Evolutionary conservation across 305 asterid species (phyloP).

Genomic region (Euphrasia arctica): DNA sequence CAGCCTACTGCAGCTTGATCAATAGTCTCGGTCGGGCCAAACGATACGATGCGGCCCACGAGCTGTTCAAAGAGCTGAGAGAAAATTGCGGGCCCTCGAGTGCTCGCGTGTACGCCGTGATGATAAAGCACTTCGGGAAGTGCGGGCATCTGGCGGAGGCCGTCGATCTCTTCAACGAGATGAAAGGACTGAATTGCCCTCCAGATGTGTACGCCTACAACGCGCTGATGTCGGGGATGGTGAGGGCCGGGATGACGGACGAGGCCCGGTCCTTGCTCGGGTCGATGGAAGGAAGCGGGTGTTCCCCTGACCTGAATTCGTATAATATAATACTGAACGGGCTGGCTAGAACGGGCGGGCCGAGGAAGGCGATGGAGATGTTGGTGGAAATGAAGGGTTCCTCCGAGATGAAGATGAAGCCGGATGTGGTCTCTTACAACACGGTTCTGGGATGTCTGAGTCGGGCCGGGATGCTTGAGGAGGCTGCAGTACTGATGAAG

Average conservation of each 20-base stretch:
- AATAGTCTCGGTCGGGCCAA: slow-evolving; percentile 74
- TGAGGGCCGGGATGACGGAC: slow-evolving; percentile 63
- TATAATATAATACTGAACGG: slow-evolving; percentile 79
- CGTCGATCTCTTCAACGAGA: slow-evolving; percentile 71
- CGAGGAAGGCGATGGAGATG: slow-evolving; percentile 67
- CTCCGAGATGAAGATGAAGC: slow-evolving; percentile 55
- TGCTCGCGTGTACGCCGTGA: slow-evolving; percentile 94
- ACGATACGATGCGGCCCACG: slow-evolving; percentile 84
- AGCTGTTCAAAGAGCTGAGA: slow-evolving; percentile 79
- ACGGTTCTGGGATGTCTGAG: slow-evolving; percentile 83
- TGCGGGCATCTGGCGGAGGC: slow-evolving; percentile 75
- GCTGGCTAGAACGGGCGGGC: slow-evolving; percentile 63
- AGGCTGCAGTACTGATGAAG: slow-evolving; percentile 88
- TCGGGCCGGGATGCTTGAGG: slow-evolving; percentile 94
- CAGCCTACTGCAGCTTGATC: slow-evolving; percentile 96
- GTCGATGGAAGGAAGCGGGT: slow-evolving; percentile 68
- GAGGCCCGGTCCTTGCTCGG: slow-evolving; percentile 73
- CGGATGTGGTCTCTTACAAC: slow-evolving; percentile 79
- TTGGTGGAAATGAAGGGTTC: slow-evolving; percentile 54
- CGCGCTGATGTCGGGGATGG: slow-evolving; percentile 97
- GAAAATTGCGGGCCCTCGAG: slow-evolving; percentile 85
- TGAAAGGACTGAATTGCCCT: slow-evolving; percentile 63
- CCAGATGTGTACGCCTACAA: slow-evolving; percentile 86
- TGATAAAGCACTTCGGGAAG: slow-evolving; percentile 89
- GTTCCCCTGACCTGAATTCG: slow-evolving; percentile 75